phyloP scores from a whole-genome alignment of 208 protist genomes.

The Trypanosoma boissoni region DNA sequence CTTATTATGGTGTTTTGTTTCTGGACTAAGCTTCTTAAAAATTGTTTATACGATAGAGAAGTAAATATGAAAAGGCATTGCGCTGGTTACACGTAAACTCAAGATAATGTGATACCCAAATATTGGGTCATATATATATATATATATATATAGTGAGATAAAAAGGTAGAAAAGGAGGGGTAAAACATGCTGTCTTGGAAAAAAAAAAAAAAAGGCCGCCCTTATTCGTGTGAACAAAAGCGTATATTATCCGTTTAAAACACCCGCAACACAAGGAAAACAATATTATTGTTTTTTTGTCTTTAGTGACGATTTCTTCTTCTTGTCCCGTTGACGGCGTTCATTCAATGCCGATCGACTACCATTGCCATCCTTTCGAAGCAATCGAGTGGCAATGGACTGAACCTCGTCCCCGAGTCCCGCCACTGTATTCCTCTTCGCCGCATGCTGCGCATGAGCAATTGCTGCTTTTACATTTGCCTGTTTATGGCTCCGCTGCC shows the following conservation, averaged over 20 bases:
- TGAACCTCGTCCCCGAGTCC: conserved; percentile 36
- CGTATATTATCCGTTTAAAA: conserved; percentile 15
- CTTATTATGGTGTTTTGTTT: too few relatives aligned
- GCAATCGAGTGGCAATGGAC: conserved; percentile 35
- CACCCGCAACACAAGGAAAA: not conserved
- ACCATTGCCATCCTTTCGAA: conserved; percentile 30
- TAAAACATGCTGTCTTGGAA: too few relatives aligned
- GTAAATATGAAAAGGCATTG: too few relatives aligned
- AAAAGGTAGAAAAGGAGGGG: too few relatives aligned
- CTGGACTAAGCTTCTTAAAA: too few relatives aligned
- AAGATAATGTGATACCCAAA: too few relatives aligned
- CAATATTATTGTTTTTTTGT: not conserved
- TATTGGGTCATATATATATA: too few relatives aligned
- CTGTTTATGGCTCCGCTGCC: conserved; percentile 58
- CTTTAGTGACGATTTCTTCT: conserved; percentile 28
- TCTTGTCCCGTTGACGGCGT: conserved; percentile 35
- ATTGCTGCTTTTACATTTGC: conserved; percentile 71
- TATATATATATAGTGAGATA: too few relatives aligned
- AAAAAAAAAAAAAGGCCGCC: conserved; percentile 14
- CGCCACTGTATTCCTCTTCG: conserved; percentile 20
- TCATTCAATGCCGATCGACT: conserved; percentile 24
- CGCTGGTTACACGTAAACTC: too few relatives aligned
- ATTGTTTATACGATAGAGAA: too few relatives aligned
- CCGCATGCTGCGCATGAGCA: conserved; percentile 45
- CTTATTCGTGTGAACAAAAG: not conserved